Conservation (phyloP, 352 stramenopile genomes). For the Phytopythium sindhum region DNA sequence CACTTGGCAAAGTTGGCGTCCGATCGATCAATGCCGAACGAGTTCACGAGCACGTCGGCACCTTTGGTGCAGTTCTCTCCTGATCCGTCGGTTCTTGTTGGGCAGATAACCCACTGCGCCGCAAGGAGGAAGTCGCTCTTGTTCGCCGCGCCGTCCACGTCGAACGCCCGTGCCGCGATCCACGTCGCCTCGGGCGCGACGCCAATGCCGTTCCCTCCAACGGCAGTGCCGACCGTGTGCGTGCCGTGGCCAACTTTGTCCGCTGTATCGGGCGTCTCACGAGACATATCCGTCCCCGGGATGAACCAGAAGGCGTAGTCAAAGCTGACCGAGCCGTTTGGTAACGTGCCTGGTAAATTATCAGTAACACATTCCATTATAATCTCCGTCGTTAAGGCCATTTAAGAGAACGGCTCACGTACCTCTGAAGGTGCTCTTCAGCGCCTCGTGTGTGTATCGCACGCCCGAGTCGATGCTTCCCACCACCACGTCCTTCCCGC, state of each 20-base stretch:
- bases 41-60: conserved; percentile 63
- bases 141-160: conserved; percentile 49
- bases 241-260: conserved; percentile 70
- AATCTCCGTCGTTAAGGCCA: too few species aligned
- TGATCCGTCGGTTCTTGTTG: conserved; percentile 47
- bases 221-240: conserved; percentile 61
- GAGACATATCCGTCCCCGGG: conserved; percentile 39
- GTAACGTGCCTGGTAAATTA: conserved; percentile 15
- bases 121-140: conserved; percentile 70
- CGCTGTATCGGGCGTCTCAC: conserved; percentile 60
- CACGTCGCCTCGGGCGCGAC: conserved; percentile 59
- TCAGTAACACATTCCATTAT: conserved; percentile 1
- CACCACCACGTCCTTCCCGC: conserved; percentile 44
- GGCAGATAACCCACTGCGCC: conserved; percentile 67
- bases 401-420: neutral
- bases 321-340: conserved; percentile 31
- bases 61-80: conserved; percentile 47
- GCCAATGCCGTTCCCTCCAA: conserved; percentile 47
- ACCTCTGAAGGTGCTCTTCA: conserved; percentile 49
- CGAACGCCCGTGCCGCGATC: conserved; percentile 68
- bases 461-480: conserved; percentile 74
- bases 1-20: conserved; percentile 41
- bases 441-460: conserved; percentile 58
- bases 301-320: conserved; percentile 78
- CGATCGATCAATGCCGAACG: conserved; percentile 54